Conservation (phyloP, 495 filamentous ascomycete species). For the Neurospora sp. region DNA sequence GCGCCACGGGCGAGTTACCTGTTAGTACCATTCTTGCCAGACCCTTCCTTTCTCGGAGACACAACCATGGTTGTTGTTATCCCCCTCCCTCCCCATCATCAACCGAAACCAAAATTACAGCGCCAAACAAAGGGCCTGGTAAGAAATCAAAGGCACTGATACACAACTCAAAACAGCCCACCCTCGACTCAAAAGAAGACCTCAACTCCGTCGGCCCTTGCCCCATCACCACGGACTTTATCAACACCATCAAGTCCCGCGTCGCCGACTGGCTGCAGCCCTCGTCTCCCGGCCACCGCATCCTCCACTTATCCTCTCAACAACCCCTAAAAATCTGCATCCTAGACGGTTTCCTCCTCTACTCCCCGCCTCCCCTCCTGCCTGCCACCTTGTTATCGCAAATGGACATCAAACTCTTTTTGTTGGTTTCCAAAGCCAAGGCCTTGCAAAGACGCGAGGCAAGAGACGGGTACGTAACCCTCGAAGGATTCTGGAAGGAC, state of each 20-base stretch:
- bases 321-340: conserved; percentile 34
- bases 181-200: conserved; percentile 65
- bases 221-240: conserved; percentile 31
- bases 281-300: conserved; percentile 21
- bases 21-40: conserved; percentile 19
- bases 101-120: neutral
- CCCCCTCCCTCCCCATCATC: neutral
- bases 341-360: conserved; percentile 81
- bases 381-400: conserved; percentile 33
- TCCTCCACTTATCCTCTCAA: conserved; percentile 42
- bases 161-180: conserved; percentile 26
- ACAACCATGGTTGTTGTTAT: conserved; percentile 9
- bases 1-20: conserved; percentile 53
- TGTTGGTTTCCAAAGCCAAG: conserved; percentile 48
- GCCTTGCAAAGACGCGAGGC: conserved; percentile 61
- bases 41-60: conserved; percentile 10
- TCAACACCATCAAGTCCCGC: conserved; percentile 26
- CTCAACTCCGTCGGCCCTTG: conserved; percentile 50
- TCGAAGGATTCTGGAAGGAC: conserved; percentile 88
- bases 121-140: neutral
- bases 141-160: conserved; percentile 28
- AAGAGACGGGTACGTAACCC: conserved; percentile 75
- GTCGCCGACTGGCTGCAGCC: conserved; percentile 33
- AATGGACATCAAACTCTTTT: conserved; percentile 67
- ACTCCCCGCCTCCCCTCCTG: conserved; percentile 31